These are phyloP conservation scores for Ceratobasidium sp. DNA, from an alignment of 1,284 basidiomycete genomes.

Conservation along the genomic window DNA sequence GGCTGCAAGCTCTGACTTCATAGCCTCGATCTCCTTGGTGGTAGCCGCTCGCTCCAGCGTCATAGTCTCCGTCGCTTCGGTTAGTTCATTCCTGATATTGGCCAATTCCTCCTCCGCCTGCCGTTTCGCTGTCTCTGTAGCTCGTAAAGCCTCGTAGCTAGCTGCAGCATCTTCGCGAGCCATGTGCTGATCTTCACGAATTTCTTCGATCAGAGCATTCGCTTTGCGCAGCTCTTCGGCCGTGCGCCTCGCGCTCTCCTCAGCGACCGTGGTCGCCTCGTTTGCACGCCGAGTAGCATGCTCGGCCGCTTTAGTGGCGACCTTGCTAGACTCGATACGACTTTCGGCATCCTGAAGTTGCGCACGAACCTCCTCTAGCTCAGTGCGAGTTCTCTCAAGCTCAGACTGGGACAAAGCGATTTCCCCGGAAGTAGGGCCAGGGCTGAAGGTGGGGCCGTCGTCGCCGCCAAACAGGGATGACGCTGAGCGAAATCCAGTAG, in stretches of 20 bases:
- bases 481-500: constrained; percentile 26
- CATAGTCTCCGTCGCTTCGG: constrained; percentile 69
- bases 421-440: constrained; percentile 25
- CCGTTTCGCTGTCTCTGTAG: constrained; percentile 40
- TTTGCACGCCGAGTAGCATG: constrained; percentile 33
- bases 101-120: constrained; percentile 63
- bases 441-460: constrained; percentile 27
- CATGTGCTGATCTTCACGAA: constrained; percentile 38
- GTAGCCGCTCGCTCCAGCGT: constrained; percentile 77
- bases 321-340: constrained; percentile 17
- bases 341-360: constrained; percentile 24
- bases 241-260: constrained; percentile 33
- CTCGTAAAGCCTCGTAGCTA: constrained; percentile 38
- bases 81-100: constrained; percentile 65
- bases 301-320: constrained; percentile 29
- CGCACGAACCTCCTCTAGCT: constrained; percentile 24
- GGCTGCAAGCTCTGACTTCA: constrained; percentile 67
- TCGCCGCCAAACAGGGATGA: constrained; percentile 43
- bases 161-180: constrained; percentile 29
- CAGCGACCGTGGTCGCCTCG: constrained; percentile 22
- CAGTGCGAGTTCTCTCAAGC: constrained; percentile 26
- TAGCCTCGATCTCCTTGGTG: constrained; percentile 60
- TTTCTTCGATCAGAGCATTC: constrained; percentile 30
- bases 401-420: constrained; percentile 35
- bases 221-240: constrained; percentile 40